Evolutionary conservation across 495 filamentous ascomycete species (phyloP).

Genomic region (Penicillium chermesinum): DNA sequence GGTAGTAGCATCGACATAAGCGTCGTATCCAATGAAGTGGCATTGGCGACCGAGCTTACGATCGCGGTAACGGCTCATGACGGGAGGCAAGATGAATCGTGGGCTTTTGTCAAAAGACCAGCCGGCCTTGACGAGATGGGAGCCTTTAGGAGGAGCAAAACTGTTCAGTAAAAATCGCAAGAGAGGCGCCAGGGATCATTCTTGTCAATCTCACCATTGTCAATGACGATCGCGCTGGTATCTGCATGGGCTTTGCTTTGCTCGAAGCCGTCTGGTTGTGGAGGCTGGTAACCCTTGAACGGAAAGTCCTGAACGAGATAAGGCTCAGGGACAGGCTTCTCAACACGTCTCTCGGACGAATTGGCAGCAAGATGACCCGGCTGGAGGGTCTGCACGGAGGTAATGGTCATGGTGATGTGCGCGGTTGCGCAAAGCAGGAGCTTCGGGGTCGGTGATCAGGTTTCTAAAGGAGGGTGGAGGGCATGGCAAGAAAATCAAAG

Average conservation of each 20-base stretch:
- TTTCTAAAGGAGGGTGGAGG: conserved; percentile 17
- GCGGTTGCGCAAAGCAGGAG: conserved; percentile 24
- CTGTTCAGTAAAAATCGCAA: no score
- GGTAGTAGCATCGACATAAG: conserved; percentile 89
- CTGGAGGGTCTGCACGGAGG: conserved; percentile 37
- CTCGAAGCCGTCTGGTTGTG: conserved; percentile 62
- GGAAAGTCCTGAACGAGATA: conserved; percentile 64
- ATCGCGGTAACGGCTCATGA: conserved; percentile 90
- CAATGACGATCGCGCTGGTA: conserved; percentile 83
- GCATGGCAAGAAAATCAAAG: conserved; percentile 22
- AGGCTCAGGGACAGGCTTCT: conserved; percentile 47
- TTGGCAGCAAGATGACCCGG: conserved; percentile 29
- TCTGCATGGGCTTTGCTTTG: conserved; percentile 51
- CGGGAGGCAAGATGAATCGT: conserved; percentile 73
- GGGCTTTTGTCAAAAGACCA: conserved; percentile 87
- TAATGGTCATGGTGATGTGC: conserved; percentile 46
- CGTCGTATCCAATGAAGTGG: conserved; percentile 84
- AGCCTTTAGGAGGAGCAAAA: conserved; percentile 53
- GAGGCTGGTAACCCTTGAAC: conserved; percentile 66
- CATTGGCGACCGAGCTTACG: conserved; percentile 85
- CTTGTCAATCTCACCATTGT: conserved; percentile 87
- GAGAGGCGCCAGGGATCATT: no score
- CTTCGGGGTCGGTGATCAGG: conserved; percentile 21
- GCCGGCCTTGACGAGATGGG: conserved; percentile 81
- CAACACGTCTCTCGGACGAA: conserved; percentile 28